Evolutionary conservation across 306 rosid genomes (phyloP).

Genomic region (Pachyrhizus erosus): DNA sequence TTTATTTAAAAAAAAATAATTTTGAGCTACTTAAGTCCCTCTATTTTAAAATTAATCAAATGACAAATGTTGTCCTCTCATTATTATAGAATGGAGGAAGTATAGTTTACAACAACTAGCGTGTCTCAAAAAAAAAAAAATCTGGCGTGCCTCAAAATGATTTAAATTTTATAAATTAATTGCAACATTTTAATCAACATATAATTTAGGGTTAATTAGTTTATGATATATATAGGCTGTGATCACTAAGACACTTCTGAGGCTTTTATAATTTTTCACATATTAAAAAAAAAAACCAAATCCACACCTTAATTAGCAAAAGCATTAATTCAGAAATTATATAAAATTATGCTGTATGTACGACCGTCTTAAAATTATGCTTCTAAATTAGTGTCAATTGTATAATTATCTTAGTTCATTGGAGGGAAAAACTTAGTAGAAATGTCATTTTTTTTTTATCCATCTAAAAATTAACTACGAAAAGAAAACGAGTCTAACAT

Average conservation of each 20-base stretch:
- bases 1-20: too few relatives aligned
- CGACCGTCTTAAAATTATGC: neutral
- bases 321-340: neutral
- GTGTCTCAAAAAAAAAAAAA: neutral
- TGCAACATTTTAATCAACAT: neutral
- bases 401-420: neutral
- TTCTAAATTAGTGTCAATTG: neutral
- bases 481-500: neutral
- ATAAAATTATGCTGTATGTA: neutral
- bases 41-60: too few relatives aligned
- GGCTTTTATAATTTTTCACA: neutral
- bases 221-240: too few relatives aligned
- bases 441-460: neutral
- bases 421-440: neutral
- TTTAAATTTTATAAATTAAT: neutral
- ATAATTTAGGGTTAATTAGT: too few relatives aligned
- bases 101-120: neutral
- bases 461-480: neutral
- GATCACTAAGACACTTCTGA: neutral
- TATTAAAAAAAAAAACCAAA: neutral
- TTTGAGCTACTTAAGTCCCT: too few relatives aligned
- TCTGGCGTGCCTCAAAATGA: neutral
- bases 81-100: too few relatives aligned
- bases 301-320: neutral
- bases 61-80: too few relatives aligned